Evolutionary conservation across 208 protist species (phyloP).

Genomic region (Angomonas deanei): DNA sequence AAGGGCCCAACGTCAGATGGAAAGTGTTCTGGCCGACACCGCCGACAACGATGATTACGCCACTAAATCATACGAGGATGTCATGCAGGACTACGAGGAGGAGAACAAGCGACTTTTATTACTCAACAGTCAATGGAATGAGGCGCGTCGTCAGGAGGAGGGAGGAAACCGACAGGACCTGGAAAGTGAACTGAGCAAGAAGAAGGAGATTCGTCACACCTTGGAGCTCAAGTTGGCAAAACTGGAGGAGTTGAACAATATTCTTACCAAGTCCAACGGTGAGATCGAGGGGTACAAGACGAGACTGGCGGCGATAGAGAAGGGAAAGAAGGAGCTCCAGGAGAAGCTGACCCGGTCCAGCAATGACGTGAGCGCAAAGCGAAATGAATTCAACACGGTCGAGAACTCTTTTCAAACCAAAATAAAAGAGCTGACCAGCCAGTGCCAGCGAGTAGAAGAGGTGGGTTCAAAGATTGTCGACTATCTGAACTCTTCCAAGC

Average conservation of each 20-base stretch:
- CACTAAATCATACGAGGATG: constrained; percentile 36
- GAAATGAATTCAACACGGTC: background rate
- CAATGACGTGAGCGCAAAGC: background rate
- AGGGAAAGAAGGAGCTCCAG: background rate
- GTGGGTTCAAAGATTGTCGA: constrained; percentile 29
- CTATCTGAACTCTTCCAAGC: constrained; percentile 19
- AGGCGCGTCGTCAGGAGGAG: constrained; percentile 45
- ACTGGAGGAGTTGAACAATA: constrained; percentile 31
- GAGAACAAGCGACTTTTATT: constrained; percentile 37
- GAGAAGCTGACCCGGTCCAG: background rate
- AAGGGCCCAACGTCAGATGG: background rate
- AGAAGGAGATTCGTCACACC: constrained; percentile 28
- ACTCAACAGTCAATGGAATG: constrained; percentile 51
- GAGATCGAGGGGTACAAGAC: constrained; percentile 23
- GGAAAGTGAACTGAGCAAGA: constrained; percentile 25
- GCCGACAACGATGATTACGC: background rate
- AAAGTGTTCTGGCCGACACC: background rate
- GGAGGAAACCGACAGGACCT: constrained; percentile 25
- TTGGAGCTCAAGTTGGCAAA: constrained; percentile 33
- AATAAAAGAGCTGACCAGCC: constrained; percentile 11
- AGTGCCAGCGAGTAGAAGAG: constrained; percentile 17
- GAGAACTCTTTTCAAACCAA: background rate
- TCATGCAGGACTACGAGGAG: constrained; percentile 42
- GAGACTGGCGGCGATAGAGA: constrained; percentile 30
- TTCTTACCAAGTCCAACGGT: constrained; percentile 13